Evolutionary conservation across 768 basidiomycete species (phyloP).

Genomic region (Russula ochroleuca): DNA sequence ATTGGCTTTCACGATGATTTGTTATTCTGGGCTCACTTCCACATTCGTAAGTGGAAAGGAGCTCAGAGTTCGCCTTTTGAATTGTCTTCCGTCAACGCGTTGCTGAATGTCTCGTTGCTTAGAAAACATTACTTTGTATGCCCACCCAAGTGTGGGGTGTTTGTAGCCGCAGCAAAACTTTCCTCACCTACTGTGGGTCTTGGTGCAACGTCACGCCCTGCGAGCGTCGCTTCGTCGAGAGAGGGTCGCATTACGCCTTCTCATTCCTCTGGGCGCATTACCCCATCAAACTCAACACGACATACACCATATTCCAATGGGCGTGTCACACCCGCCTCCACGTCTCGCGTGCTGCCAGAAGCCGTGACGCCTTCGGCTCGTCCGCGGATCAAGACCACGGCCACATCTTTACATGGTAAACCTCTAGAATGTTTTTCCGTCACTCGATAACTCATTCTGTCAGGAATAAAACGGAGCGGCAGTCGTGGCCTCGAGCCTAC

Average conservation of each 20-base stretch:
- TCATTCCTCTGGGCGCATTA: conserved; percentile 29
- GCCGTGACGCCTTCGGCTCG: conserved; percentile 45
- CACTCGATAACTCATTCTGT: conserved; percentile 58
- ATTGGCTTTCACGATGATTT: conserved; percentile 13
- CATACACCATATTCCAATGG: conserved; percentile 53
- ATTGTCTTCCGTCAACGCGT: conserved; percentile 1
- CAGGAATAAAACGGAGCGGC: conserved; percentile 31
- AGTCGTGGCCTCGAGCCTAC: conserved; percentile 25
- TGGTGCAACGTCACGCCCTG: conserved; percentile 52
- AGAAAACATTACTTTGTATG: conserved; percentile 67
- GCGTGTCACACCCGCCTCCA: conserved; percentile 38
- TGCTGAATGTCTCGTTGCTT: conserved; percentile 12
- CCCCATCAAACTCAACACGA: conserved; percentile 37
- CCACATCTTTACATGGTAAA: conserved; percentile 18
- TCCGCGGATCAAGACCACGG: conserved; percentile 45
- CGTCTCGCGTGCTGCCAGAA: conserved; percentile 29
- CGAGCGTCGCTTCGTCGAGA: conserved; percentile 74
- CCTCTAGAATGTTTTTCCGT: background rate
- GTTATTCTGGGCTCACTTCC: conserved; percentile 1
- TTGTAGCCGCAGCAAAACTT: conserved; percentile 79
- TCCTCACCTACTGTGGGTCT: conserved; percentile 66
- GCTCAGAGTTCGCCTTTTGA: background rate
- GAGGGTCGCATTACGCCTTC: conserved; percentile 50
- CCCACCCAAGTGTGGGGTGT: conserved; percentile 83
- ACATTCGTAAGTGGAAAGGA: background rate